These are phyloP conservation scores for Malus fusca DNA, from an alignment of 306 rosid genomes.

Conservation along the genomic window DNA sequence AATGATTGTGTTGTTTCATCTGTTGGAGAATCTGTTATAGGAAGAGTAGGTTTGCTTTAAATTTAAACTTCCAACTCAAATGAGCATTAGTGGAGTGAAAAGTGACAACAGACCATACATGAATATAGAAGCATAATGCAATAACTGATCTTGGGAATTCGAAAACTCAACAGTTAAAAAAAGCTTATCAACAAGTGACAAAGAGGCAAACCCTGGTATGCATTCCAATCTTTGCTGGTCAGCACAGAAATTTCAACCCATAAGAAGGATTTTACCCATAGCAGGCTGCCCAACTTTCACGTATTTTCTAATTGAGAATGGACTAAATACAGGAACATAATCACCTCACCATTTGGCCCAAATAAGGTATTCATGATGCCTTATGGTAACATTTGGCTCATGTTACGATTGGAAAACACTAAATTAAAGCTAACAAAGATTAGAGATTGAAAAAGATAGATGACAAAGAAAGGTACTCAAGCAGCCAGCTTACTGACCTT, in stretches of 20 bases:
- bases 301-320: neutral
- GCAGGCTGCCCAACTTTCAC: neutral
- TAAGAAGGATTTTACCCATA: neutral
- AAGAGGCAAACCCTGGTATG: neutral
- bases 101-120: neutral
- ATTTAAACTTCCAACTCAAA: neutral
- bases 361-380: neutral
- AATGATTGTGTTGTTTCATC: conserved; percentile 28
- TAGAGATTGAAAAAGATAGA: neutral
- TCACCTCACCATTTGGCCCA: neutral
- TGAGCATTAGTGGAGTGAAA: neutral
- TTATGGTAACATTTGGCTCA: neutral
- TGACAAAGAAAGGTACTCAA: neutral
- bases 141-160: neutral
- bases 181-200: neutral
- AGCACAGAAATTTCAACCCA: neutral
- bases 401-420: neutral
- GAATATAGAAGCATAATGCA: neutral
- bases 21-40: conserved; percentile 36
- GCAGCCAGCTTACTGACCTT: neutral
- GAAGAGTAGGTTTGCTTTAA: conserved; percentile 12
- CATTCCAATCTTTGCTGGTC: neutral
- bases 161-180: neutral
- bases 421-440: neutral
- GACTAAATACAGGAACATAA: neutral